A percentile compares a stretch with the other conserved stretches of the same genome.
Conservation (phyloP, 1,284 basidiomycete species). For the Ceratobasidium papillatum region DNA sequence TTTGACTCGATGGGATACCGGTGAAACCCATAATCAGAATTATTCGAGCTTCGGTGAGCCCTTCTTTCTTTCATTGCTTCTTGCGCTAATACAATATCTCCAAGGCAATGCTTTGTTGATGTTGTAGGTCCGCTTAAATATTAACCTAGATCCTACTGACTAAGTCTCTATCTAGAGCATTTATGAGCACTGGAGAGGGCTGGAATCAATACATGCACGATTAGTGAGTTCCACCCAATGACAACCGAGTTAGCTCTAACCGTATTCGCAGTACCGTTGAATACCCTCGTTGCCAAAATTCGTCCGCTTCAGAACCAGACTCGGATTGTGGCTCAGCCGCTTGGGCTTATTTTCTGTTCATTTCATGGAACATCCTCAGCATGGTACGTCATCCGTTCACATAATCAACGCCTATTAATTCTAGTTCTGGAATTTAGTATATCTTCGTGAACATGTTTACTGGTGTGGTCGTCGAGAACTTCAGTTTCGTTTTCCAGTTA, state of each 20-base stretch:
- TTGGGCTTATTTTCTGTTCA: slow-evolving; percentile 91
- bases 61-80: slow-evolving; percentile 77
- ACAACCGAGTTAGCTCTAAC: slow-evolving; percentile 24
- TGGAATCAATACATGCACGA: slow-evolving; percentile 98
- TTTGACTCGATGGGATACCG: slow-evolving; percentile 85
- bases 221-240: slow-evolving; percentile 66
- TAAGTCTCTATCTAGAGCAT: slow-evolving; percentile 52
- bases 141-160: background rate
- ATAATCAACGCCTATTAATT: slow-evolving; percentile 11
- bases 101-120: slow-evolving; percentile 54
- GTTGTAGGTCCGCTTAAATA: background rate
- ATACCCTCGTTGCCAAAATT: slow-evolving; percentile 86
- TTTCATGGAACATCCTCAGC: slow-evolving; percentile 95
- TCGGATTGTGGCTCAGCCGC: slow-evolving; percentile 90
- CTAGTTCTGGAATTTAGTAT: slow-evolving; percentile 63
- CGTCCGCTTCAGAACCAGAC: slow-evolving; percentile 57
- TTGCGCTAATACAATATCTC: slow-evolving; percentile 38
- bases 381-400: slow-evolving; percentile 71
- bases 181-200: slow-evolving; percentile 84
- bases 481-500: slow-evolving; percentile 94
- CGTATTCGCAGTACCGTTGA: slow-evolving; percentile 65
- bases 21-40: slow-evolving; percentile 78
- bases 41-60: slow-evolving; percentile 83
- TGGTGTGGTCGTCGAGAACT: slow-evolving; percentile 96
- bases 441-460: slow-evolving; percentile 96